phyloP scores from a whole-genome alignment of 352 stramenopile genomes.

The Phytopythium chamaehyphon region DNA sequence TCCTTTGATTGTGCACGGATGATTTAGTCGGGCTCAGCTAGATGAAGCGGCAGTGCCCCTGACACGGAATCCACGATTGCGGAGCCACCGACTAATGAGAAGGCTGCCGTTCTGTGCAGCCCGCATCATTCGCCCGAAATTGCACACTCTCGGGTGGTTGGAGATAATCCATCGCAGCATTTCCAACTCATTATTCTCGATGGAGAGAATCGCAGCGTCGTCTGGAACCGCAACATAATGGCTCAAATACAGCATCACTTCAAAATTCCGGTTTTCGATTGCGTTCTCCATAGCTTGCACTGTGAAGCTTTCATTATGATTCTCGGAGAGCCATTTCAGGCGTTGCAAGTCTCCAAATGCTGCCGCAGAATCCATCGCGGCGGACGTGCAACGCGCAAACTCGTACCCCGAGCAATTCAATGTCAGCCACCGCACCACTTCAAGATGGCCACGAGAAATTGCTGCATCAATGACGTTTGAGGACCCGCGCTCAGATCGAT shows the following conservation, averaged over 20 bases:
- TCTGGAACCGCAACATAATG: too few species aligned
- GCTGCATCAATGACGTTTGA: not conserved
- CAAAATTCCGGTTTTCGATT: not conserved
- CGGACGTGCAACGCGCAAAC: not conserved
- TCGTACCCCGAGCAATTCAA: not conserved
- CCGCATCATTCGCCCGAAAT: too few species aligned
- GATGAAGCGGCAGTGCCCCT: too few species aligned
- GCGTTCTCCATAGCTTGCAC: not conserved
- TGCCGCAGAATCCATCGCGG: not conserved
- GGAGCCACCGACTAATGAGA: too few species aligned
- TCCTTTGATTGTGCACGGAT: too few species aligned
- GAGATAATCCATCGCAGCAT: too few species aligned
- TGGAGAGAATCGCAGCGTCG: too few species aligned
- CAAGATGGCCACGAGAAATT: not conserved
- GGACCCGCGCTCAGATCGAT: not conserved
- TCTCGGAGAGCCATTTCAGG: not conserved
- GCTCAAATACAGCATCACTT: not conserved
- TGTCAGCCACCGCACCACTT: not conserved
- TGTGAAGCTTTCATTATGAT: not conserved
- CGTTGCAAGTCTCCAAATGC: not conserved
- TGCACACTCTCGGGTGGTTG: too few species aligned
- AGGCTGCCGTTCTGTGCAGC: too few species aligned
- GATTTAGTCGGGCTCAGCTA: too few species aligned
- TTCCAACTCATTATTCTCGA: too few species aligned
- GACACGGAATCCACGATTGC: too few species aligned